These are phyloP conservation scores for Eucalyptus tenuipes DNA, from an alignment of 345 rosid species.

Conservation along the genomic window DNA sequence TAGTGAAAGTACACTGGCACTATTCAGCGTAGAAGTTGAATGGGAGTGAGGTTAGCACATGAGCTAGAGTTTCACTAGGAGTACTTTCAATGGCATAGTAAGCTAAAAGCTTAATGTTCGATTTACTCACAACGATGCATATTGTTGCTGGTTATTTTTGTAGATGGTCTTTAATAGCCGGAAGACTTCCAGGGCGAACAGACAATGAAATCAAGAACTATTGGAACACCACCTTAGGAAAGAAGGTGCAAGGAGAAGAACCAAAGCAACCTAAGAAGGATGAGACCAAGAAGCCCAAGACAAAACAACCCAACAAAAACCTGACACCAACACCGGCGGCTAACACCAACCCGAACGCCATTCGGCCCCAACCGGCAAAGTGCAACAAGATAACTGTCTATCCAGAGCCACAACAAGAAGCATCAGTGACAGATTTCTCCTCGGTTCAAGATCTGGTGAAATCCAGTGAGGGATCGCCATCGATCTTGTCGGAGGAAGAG, in stretches of 20 bases:
- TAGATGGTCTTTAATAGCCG: slow-evolving; percentile 12
- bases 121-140: not conserved
- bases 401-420: not conserved
- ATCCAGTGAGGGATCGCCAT: not conserved
- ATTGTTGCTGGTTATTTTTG: not conserved
- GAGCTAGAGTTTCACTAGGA: not conserved
- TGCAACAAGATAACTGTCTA: not conserved
- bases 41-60: not conserved
- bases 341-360: not conserved
- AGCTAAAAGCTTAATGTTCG: not conserved
- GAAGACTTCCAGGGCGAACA: slow-evolving; percentile 39
- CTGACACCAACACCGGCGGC: not conserved
- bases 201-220: slow-evolving; percentile 44
- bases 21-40: not conserved
- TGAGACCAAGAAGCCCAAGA: not conserved
- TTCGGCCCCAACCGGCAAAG: not conserved
- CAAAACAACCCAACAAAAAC: not conserved
- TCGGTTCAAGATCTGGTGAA: not conserved
- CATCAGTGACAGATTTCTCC: not conserved
- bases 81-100: not conserved
- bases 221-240: slow-evolving; percentile 25
- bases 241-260: slow-evolving; percentile 5
- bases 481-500: not conserved
- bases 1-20: not conserved
- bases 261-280: not conserved